These are phyloP conservation scores for Rhexocercosporidium sp. DNA, from an alignment of 2,329 filamentous ascomycete species.

Conservation along the genomic window DNA sequence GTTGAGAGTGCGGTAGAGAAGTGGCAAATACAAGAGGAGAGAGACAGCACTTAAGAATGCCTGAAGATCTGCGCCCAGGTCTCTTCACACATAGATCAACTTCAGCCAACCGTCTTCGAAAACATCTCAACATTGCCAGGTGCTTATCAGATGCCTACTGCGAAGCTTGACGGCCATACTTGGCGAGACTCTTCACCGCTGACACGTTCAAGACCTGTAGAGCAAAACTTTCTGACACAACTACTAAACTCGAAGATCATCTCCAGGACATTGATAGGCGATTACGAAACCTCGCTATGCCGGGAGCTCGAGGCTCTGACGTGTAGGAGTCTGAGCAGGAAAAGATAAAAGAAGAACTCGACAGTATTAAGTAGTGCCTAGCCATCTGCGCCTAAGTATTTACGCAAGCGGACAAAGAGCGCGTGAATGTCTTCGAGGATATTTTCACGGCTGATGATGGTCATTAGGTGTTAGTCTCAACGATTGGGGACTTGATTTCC, in stretches of 20 bases:
- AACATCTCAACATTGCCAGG: conserved; percentile 21
- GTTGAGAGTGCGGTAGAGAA: conserved; percentile 21
- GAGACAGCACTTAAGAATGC: conserved; percentile 41
- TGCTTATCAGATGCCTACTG: conserved; percentile 14
- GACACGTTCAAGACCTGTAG: conserved; percentile 31
- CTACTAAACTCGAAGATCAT: conserved; percentile 33
- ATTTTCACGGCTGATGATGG: conserved; percentile 38
- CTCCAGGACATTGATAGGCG: conserved; percentile 34
- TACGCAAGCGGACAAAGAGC: conserved; percentile 35
- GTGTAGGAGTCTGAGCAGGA: conserved; percentile 27
- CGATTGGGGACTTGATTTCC: conserved; percentile 42
- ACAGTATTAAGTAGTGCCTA: conserved; percentile 39
- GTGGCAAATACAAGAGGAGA: conserved; percentile 39
- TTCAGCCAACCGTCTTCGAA: conserved; percentile 26
- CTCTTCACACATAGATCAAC: conserved; percentile 37
- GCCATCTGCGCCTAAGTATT: conserved; percentile 40
- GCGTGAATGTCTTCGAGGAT: conserved; percentile 41
- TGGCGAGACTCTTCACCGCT: conserved; percentile 27
- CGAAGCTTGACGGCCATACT: conserved; percentile 21
- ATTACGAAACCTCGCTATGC: conserved; percentile 24
- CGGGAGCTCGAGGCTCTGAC: conserved; percentile 18
- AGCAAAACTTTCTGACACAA: conserved; percentile 32
- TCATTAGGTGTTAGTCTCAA: conserved; percentile 42
- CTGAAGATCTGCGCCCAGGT: conserved; percentile 40
- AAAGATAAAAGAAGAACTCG: conserved; percentile 39